Evolutionary conservation across 306 rosid species (phyloP).

Genomic region (Cicer arietinum): DNA sequence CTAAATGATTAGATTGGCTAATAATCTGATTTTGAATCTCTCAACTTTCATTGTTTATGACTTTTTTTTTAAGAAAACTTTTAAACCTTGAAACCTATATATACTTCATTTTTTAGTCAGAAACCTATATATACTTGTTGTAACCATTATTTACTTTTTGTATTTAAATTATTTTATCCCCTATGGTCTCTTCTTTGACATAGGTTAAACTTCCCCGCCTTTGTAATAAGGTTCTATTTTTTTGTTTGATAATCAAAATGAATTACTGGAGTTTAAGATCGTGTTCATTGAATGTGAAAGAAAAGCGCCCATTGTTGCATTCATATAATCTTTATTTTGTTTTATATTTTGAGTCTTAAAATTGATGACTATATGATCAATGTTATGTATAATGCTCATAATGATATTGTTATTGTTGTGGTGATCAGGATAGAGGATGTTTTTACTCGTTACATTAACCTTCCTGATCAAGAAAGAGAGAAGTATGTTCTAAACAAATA

Average conservation of each 20-base stretch:
- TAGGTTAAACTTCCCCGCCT: not conserved
- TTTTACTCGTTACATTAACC: conserved; percentile 76
- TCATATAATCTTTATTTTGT: not conserved
- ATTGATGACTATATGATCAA: too few relatives aligned
- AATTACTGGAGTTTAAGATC: not conserved
- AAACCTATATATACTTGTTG: too few relatives aligned
- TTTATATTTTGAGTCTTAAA: not conserved
- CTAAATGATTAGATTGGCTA: too few relatives aligned
- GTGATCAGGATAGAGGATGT: conserved; percentile 84
- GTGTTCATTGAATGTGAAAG: too few relatives aligned
- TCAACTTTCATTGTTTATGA: too few relatives aligned
- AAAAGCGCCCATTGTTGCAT: not conserved
- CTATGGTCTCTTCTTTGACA: not conserved
- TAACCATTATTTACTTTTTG: too few relatives aligned
- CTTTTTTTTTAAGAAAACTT: too few relatives aligned
- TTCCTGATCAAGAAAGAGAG: conserved; percentile 84
- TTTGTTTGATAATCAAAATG: not conserved
- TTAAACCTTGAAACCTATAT: too few relatives aligned
- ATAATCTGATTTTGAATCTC: too few relatives aligned
- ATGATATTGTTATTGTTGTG: conserved; percentile 5
- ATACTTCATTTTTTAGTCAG: too few relatives aligned
- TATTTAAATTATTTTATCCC: too few relatives aligned
- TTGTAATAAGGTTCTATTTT: too few relatives aligned
- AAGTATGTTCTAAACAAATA: conserved; percentile 50
- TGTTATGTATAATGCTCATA: not conserved